Evolutionary conservation across 345 rosid genomes (phyloP).

Genomic region (Punica granatum): DNA sequence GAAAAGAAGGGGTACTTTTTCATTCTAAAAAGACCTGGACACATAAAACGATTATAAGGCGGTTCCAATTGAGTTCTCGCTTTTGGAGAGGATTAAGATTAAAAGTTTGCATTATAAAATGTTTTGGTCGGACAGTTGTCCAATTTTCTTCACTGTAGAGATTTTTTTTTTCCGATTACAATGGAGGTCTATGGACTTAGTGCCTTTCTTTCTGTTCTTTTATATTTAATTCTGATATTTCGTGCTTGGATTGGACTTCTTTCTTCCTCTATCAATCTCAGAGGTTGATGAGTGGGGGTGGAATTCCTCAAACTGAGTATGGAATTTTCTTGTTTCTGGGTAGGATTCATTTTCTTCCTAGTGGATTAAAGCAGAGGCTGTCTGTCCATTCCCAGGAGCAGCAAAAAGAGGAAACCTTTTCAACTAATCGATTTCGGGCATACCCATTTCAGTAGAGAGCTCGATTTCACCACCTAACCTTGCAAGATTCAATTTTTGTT

Average conservation of each 20-base stretch:
- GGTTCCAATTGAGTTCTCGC: background rate
- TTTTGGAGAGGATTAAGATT: background rate
- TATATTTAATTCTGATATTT: background rate
- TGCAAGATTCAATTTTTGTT: background rate
- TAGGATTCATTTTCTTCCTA: background rate
- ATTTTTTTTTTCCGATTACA: no score
- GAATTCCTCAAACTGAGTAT: background rate
- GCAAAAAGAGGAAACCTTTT: background rate
- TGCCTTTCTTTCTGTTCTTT: background rate
- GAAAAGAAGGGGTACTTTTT: background rate
- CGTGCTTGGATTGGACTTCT: background rate
- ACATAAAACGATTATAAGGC: background rate
- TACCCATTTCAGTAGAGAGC: background rate
- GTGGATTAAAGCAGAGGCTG: background rate
- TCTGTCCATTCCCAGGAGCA: background rate
- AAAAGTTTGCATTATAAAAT: background rate
- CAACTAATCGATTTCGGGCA: background rate
- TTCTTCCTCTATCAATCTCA: background rate
- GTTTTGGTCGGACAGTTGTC: background rate
- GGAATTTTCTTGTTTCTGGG: background rate
- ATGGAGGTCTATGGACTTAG: no score
- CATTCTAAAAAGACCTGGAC: background rate
- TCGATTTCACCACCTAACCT: background rate
- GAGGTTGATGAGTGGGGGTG: background rate
- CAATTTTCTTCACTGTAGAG: background rate